Percentiles rank a stretch among this genome's conserved stretches.
Conservation (phyloP, 768 basidiomycete genomes). For the Boletus rufocinnamomeus region DNA sequence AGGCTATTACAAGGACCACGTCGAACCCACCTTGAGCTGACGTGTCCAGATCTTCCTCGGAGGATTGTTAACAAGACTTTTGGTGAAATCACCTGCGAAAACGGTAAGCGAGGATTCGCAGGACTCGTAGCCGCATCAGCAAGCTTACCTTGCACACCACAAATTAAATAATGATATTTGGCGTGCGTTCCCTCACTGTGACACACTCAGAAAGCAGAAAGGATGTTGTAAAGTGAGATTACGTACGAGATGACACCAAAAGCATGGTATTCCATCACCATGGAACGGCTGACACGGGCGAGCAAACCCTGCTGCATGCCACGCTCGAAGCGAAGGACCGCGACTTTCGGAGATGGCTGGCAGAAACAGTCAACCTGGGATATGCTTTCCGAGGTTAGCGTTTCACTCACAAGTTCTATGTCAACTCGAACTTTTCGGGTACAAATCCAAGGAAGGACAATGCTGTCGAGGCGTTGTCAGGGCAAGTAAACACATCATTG, state of each 20-base stretch:
- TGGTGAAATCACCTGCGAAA: constrained; percentile 68
- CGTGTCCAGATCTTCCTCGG: constrained; percentile 77
- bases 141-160: constrained; percentile 65
- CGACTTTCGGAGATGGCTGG: constrained; percentile 79
- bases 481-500: neutral
- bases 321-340: constrained; percentile 74
- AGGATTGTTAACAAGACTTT: constrained; percentile 65
- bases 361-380: constrained; percentile 7
- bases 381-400: neutral
- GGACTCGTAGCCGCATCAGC: neutral
- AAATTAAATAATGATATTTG: constrained; percentile 79
- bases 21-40: constrained; percentile 61
- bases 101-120: neutral
- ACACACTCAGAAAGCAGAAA: constrained; percentile 14
- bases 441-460: constrained; percentile 74
- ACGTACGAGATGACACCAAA: constrained; percentile 77
- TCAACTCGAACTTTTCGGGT: constrained; percentile 72
- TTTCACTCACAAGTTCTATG: constrained; percentile 63
- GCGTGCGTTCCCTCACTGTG: constrained; percentile 69
- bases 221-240: neutral
- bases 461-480: constrained; percentile 40
- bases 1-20: constrained; percentile 2
- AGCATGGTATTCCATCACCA: constrained; percentile 80
- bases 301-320: constrained; percentile 85
- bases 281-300: constrained; percentile 69